These are phyloP conservation scores for Jimgerdemannia lactiflua DNA, from an alignment of 192 early-diverging fungal genomes.

Conservation along the genomic window DNA sequence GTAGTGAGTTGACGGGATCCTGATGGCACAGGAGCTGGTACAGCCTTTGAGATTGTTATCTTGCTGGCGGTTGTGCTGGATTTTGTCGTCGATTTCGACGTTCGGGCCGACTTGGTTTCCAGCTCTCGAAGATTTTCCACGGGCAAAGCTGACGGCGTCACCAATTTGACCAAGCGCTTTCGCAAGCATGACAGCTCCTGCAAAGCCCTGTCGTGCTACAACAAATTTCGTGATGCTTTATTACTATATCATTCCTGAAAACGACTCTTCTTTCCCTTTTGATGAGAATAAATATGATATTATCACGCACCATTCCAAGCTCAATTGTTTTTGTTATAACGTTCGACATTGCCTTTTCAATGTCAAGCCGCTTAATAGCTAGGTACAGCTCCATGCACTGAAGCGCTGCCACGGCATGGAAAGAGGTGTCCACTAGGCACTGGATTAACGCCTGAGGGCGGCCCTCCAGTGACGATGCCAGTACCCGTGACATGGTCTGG, in stretches of 20 bases:
- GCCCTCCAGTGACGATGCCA: not conserved
- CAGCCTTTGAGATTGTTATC: not conserved
- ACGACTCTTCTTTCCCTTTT: no score
- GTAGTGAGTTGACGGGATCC: not conserved
- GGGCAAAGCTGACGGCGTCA: constrained; percentile 9
- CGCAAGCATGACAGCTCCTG: constrained; percentile 38
- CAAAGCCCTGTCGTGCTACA: constrained; percentile 43
- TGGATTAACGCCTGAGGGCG: not conserved
- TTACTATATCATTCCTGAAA: not conserved
- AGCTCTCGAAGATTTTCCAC: not conserved
- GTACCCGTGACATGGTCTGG: constrained; percentile 1
- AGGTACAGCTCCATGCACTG: constrained; percentile 21
- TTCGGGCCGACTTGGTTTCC: constrained; percentile 1
- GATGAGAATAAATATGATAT: not conserved
- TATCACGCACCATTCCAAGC: constrained; percentile 40
- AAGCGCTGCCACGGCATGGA: constrained; percentile 27
- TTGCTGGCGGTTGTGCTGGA: not conserved
- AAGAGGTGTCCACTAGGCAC: constrained; percentile 28
- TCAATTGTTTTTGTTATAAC: constrained; percentile 46
- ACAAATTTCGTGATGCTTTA: not conserved
- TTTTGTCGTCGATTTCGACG: not conserved
- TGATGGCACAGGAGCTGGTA: not conserved
- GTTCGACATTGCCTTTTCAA: constrained; percentile 52
- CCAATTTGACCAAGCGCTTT: constrained; percentile 25
- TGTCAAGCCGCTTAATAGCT: constrained; percentile 34